phyloP scores from a whole-genome alignment of 805 yeast species.

The Wickerhamomyces sydowiorum region DNA sequence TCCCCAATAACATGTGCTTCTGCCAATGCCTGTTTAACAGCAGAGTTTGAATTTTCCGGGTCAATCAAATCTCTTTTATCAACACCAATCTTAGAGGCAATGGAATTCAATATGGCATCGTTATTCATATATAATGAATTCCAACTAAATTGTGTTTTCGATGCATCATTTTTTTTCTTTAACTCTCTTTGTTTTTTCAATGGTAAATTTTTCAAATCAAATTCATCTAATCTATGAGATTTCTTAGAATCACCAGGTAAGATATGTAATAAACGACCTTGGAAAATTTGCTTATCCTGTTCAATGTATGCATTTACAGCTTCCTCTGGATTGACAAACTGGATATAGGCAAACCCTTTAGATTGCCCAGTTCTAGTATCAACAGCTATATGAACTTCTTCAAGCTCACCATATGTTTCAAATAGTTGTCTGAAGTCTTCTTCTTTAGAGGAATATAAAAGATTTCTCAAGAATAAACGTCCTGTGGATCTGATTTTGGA shows the following conservation, averaged over 20 bases:
- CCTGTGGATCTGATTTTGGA: conserved; percentile 61
- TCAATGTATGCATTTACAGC: conserved; percentile 72
- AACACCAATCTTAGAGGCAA: conserved; percentile 79
- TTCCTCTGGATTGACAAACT: conserved; percentile 58
- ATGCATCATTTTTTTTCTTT: conserved; percentile 77
- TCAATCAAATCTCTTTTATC: conserved; percentile 79
- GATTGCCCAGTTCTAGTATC: conserved; percentile 87
- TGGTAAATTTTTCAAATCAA: conserved; percentile 86
- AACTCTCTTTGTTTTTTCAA: conserved; percentile 85
- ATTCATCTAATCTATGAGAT: conserved; percentile 81
- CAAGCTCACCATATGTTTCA: conserved; percentile 59
- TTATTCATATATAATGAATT: conserved; percentile 85
- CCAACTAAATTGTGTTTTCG: conserved; percentile 89
- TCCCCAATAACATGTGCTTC: conserved; percentile 94
- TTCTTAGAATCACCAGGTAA: conserved; percentile 81
- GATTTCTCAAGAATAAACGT: conserved; percentile 82
- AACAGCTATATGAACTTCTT: conserved; percentile 88
- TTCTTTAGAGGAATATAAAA: conserved; percentile 73
- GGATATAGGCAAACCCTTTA: conserved; percentile 88
- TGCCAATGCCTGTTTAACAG: conserved; percentile 95
- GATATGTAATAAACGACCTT: conserved; percentile 88
- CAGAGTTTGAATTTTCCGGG: conserved; percentile 80
- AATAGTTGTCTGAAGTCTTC: conserved; percentile 69
- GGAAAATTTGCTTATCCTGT: conserved; percentile 85
- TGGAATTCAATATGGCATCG: conserved; percentile 89